Conservation (phyloP, 345 rosid genomes). For the Dimocarpus longan region DNA sequence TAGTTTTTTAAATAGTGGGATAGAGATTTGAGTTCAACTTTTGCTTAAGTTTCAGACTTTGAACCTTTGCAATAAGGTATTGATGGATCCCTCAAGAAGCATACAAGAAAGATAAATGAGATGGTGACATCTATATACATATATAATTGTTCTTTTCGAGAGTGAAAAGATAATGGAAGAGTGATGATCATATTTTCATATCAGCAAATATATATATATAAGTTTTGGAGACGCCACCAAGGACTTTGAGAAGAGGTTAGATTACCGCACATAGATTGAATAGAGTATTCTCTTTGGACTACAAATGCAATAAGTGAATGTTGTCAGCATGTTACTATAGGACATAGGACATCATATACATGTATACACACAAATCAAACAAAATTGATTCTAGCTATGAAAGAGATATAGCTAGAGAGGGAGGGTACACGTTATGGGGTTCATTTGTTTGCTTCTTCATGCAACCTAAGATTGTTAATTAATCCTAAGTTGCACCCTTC, state of each 20-base stretch:
- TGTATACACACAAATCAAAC: neutral
- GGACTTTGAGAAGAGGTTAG: constrained; percentile 3
- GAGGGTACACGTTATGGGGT: neutral
- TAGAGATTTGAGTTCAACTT: constrained; percentile 18
- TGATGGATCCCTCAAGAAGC: neutral
- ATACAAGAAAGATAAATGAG: neutral
- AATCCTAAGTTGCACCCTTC: neutral
- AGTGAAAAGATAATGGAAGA: neutral
- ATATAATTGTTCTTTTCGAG: neutral
- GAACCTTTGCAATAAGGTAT: neutral
- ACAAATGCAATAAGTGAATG: constrained; percentile 25
- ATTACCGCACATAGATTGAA: constrained; percentile 15
- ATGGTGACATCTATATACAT: constrained; percentile 1
- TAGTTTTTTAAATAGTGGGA: neutral
- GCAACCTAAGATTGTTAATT: neutral
- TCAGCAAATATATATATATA: neutral
- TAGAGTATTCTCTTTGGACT: constrained; percentile 25
- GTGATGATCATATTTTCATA: neutral
- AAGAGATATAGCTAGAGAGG: neutral
- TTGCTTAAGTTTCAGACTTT: neutral
- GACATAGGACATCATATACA: neutral
- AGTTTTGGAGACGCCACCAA: neutral
- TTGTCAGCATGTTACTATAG: constrained; percentile 35
- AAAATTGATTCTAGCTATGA: constrained; percentile 2
- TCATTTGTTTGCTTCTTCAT: constrained; percentile 12